Evolutionary conservation across 371 early-diverging fungal genomes (phyloP).

Genomic region (Mucor ambiguus): DNA sequence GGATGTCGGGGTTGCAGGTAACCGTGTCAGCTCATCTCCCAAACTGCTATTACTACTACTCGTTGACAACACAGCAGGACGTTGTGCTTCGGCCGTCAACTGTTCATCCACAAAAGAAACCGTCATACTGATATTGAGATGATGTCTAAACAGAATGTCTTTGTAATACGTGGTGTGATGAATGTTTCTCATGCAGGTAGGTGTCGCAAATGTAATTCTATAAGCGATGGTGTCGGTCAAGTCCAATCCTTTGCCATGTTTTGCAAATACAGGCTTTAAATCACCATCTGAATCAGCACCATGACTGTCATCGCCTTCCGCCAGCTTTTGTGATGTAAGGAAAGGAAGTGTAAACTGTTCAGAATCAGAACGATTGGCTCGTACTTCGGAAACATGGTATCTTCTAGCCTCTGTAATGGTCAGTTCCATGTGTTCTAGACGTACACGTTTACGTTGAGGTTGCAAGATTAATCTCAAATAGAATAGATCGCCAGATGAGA

Average conservation of each 20-base stretch:
- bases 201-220: conserved; percentile 36
- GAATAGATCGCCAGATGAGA: conserved; percentile 42
- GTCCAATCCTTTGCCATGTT: conserved; percentile 24
- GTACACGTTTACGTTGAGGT: conserved; percentile 33
- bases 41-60: conserved; percentile 20
- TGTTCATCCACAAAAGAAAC: conserved; percentile 31
- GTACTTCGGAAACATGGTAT: conserved; percentile 27
- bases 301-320: conserved; percentile 13
- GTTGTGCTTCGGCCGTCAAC: background rate
- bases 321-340: conserved; percentile 19
- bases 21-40: background rate
- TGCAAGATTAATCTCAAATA: conserved; percentile 26
- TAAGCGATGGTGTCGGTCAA: conserved; percentile 33
- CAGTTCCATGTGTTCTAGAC: conserved; percentile 37
- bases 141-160: conserved; percentile 34
- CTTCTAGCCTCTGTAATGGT: conserved; percentile 27
- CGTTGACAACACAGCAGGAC: conserved; percentile 8
- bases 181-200: conserved; percentile 35
- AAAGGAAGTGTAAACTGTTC: conserved; percentile 26
- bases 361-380: conserved; percentile 29
- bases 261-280: conserved; percentile 26
- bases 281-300: background rate
- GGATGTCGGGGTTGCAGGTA: background rate
- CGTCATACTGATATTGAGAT: conserved; percentile 29
- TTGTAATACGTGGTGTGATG: conserved; percentile 42